phyloP scores from a whole-genome alignment of 2,329 filamentous ascomycete species.

The Paecilomyces fulvus region DNA sequence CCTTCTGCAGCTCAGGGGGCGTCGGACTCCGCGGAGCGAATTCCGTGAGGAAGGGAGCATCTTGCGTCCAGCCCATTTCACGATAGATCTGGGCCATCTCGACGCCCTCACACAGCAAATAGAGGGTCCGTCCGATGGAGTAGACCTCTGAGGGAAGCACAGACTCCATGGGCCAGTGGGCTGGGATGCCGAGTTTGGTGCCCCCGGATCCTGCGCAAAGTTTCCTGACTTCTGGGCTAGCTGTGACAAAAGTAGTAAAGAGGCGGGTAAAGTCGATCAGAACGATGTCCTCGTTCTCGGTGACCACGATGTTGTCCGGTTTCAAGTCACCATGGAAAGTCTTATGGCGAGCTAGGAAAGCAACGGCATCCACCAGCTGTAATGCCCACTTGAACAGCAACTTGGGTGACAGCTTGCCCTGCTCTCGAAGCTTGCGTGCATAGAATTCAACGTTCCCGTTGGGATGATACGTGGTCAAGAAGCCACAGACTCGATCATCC shows the following conservation, averaged over 20 bases:
- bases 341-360: not conserved
- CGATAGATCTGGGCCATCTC: not conserved
- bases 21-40: not conserved
- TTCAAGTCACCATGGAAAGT: not conserved
- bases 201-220: not conserved
- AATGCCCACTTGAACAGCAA: not conserved
- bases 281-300: not conserved
- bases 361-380: not conserved
- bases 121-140: not conserved
- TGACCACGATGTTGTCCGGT: not conserved
- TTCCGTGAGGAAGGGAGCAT: not conserved
- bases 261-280: not conserved
- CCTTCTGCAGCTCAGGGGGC: not conserved
- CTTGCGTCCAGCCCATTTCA: not conserved
- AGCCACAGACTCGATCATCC: not conserved
- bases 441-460: not conserved
- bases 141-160: not conserved
- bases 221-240: not conserved
- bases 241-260: not conserved
- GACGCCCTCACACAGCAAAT: not conserved
- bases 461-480: slow-evolving; percentile 1
- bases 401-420: not conserved
- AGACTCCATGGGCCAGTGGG: not conserved
- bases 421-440: not conserved
- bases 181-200: not conserved